Conservation (phyloP, 169 alveolate species). For the Plasmodium gallinaceum region DNA sequence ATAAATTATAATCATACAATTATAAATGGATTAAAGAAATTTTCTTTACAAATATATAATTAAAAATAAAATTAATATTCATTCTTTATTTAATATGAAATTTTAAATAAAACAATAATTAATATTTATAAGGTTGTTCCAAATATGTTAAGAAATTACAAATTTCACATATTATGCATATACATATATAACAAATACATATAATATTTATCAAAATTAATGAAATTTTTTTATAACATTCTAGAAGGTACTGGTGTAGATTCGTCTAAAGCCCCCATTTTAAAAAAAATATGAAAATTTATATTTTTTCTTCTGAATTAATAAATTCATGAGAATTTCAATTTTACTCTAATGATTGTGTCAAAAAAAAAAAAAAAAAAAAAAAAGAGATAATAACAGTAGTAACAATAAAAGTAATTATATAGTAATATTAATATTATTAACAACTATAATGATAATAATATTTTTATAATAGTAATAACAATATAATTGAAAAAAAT, state of each 20-base stretch:
- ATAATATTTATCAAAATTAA: neutral
- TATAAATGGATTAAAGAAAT: neutral
- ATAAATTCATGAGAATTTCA: neutral
- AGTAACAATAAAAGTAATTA: constrained; percentile 3
- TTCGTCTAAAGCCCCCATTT: constrained; percentile 77
- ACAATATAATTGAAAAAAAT: neutral
- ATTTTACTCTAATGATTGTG: constrained; percentile 13
- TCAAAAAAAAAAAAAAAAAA: constrained; percentile 22
- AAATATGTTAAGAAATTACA: too few species aligned
- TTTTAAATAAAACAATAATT: too few species aligned
- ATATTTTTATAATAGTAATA: constrained; percentile 1
- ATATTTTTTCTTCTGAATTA: constrained; percentile 14
- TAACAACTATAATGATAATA: neutral
- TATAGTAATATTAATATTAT: neutral
- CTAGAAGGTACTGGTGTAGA: constrained; percentile 78
- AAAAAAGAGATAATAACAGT: neutral
- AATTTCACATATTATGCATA: neutral
- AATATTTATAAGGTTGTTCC: too few species aligned
- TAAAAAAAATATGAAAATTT: constrained; percentile 3
- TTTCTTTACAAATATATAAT: neutral
- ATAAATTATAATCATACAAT: too few species aligned
- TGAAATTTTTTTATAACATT: constrained; percentile 36
- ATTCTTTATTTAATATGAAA: too few species aligned
- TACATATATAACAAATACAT: neutral
- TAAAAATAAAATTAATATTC: neutral